Base-by-base conservation (phyloP, 73 alveolate species). In the Tetrahymena thermophila region DNA sequence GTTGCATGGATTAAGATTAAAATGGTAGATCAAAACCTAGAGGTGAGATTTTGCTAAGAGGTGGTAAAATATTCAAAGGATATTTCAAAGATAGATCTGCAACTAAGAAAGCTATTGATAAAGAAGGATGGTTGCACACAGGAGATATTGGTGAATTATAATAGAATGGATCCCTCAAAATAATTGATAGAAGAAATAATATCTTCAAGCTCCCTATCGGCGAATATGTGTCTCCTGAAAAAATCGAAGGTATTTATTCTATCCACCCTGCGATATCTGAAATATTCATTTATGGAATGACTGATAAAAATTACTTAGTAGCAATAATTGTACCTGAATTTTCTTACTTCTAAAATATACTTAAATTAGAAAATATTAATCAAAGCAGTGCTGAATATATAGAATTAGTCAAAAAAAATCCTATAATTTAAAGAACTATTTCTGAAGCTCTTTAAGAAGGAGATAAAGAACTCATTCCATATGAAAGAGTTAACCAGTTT, bases 101-200 rank as follows among this genome's bases (percentile, higher is more conserved):
- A 71, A 98, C 99, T 2, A 58, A 89, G 40, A 94, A 97, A 96
- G 96, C 97, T 93, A 21, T 95, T 35, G 98, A 96, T 95, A 84
- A 98, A 94, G 98, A 98, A 71, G 99, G 99, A 43, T 98, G 98
- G 98, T 94, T 97, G 10, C 98, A 97, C 83, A 97, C 98, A 71
- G 99, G 99, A 11, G 99, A 98, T 96, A 97, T 98, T 23, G 99
- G 98, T 44, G 95, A 56, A 96, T 84, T 94, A 40, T 96, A 97
- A 34, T 96, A 96, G 8, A 96, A 94, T 94, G 97, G 98, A 21
- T 96, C 98, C 14, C 83, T 98, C n/a, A 94, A 83, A 56, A 96
- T 98, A 9, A 97, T 98, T 50, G 99, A 97, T 96, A 96, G 99
- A 94, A 96, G 94, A 14, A 98, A 96, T 94, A 98, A 97, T 89